These are phyloP conservation scores for Colletotrichum sp. DNA, from an alignment of 2,329 filamentous ascomycete species.

Conservation along the genomic window DNA sequence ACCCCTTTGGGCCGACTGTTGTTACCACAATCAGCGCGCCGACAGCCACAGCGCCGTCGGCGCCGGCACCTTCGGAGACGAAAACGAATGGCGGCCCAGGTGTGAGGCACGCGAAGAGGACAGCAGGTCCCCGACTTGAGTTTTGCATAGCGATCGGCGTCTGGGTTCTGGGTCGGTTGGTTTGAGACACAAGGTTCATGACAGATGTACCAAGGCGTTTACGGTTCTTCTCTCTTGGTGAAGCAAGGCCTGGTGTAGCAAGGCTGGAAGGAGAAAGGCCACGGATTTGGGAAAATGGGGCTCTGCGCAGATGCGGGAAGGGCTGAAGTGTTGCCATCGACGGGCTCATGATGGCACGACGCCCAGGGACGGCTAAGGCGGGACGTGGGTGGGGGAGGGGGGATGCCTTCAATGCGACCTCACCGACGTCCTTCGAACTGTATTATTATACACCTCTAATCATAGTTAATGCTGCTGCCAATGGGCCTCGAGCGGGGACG, in stretches of 20 bases:
- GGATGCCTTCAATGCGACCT: neutral
- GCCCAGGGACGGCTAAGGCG: neutral
- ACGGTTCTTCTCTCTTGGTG: neutral
- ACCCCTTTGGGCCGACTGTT: constrained; percentile 49
- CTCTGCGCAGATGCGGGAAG: constrained; percentile 3
- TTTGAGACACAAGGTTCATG: constrained; percentile 12
- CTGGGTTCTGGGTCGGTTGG: constrained; percentile 30
- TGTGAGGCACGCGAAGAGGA: constrained; percentile 6
- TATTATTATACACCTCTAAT: neutral
- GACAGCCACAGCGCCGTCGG: constrained; percentile 26
- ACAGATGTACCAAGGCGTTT: neutral
- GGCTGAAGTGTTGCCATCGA: neutral
- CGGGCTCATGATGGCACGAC: constrained; percentile 11
- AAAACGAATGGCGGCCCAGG: neutral
- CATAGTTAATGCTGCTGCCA: neutral
- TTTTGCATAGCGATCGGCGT: constrained; percentile 46
- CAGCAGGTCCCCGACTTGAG: constrained; percentile 19
- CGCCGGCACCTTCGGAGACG: constrained; percentile 9
- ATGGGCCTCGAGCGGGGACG: neutral
- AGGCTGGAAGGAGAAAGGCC: neutral
- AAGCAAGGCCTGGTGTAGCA: neutral
- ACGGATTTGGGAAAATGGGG: neutral
- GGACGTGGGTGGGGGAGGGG: neutral
- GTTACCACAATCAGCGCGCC: constrained; percentile 44
- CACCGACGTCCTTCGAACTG: neutral